Percentiles rank a stretch among this genome's conserved stretches.
Conservation (phyloP, 371 early-diverging fungal species). For the Syncephalis plumigaleata region DNA sequence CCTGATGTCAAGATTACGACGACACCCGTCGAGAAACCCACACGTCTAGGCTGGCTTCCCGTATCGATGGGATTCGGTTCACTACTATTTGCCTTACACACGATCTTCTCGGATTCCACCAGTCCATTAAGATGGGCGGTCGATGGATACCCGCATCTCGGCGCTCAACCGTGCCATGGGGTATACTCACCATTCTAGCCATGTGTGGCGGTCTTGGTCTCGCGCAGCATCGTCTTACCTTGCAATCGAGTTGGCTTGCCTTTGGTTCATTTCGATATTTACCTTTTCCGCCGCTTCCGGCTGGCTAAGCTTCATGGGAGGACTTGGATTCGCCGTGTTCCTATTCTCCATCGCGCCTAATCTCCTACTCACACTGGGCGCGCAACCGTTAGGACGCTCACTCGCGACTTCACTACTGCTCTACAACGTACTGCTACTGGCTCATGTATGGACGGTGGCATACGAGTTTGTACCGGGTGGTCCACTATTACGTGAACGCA, state of each 20-base stretch:
- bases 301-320: constrained; percentile 44
- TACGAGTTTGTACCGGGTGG: constrained; percentile 75
- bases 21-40: constrained; percentile 4
- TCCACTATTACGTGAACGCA: constrained; percentile 49
- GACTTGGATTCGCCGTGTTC: constrained; percentile 41
- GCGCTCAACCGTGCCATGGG: constrained; percentile 65
- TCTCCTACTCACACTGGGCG: constrained; percentile 30
- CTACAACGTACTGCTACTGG: constrained; percentile 49
- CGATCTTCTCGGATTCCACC: constrained; percentile 55
- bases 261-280: constrained; percentile 30
- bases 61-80: constrained; percentile 45
- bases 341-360: constrained; percentile 37
- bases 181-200: constrained; percentile 38
- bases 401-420: constrained; percentile 32
- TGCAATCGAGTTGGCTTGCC: constrained; percentile 36
- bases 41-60: constrained; percentile 15
- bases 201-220: constrained; percentile 33
- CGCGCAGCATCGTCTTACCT: constrained; percentile 31
- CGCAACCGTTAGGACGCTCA: constrained; percentile 47
- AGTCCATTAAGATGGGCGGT: constrained; percentile 57
- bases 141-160: constrained; percentile 56
- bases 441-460: constrained; percentile 65
- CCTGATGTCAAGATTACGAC: constrained; percentile 7
- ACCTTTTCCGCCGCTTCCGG: constrained; percentile 32
- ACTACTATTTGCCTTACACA: constrained; percentile 48